Percentiles rank a stretch among this genome's conserved stretches.
These are phyloP conservation scores for Lachnellula subtilissima DNA, from an alignment of 2,329 filamentous ascomycete species.

Conservation along the genomic window DNA sequence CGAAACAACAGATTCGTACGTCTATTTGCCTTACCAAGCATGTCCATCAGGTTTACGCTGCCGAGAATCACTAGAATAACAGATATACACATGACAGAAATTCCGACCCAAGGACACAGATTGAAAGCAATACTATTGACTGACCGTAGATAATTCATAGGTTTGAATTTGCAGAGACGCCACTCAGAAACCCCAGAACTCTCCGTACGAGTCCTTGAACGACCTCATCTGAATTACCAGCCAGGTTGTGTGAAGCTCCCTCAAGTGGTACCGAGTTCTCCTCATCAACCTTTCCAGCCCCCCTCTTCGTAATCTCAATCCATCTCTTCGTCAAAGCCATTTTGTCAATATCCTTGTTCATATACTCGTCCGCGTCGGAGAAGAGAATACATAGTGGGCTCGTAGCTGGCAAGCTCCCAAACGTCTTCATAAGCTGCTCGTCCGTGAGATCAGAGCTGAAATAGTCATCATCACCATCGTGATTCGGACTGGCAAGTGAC, in stretches of 20 bases:
- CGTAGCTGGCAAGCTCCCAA: conserved; percentile 45
- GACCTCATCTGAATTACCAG: conserved; percentile 41
- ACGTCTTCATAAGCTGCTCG: conserved; percentile 46
- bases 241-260: conserved; percentile 47
- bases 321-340: conserved; percentile 44
- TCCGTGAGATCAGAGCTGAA: conserved; percentile 60
- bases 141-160: neutral
- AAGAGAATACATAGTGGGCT: conserved; percentile 46
- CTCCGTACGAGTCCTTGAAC: conserved; percentile 45
- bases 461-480: conserved; percentile 59
- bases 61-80: too few species aligned
- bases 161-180: conserved; percentile 7
- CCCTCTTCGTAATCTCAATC: conserved; percentile 39
- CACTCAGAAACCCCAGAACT: conserved; percentile 45
- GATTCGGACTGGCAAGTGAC: conserved; percentile 50
- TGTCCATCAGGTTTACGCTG: too few species aligned
- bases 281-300: conserved; percentile 44
- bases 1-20: too few species aligned
- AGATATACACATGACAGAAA: too few species aligned
- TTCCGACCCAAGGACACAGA: too few species aligned
- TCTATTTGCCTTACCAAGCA: too few species aligned
- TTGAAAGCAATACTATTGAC: neutral
- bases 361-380: conserved; percentile 46
- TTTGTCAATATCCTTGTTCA: conserved; percentile 44
- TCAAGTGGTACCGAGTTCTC: conserved; percentile 43